Evolutionary conservation across 345 rosid species (phyloP).

Genomic region (Gossypium raimondii): DNA sequence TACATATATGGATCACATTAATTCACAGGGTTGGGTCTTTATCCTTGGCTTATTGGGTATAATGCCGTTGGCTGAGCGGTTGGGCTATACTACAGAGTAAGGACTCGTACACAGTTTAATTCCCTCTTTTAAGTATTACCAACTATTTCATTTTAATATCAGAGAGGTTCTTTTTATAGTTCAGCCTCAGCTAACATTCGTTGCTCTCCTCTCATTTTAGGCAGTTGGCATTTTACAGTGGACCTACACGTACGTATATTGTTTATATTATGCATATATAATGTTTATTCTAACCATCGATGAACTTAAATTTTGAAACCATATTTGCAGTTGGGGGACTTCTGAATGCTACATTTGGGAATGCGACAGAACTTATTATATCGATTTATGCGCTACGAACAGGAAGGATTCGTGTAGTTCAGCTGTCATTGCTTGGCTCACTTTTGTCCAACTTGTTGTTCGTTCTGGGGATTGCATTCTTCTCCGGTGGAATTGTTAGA

Average conservation of each 20-base stretch:
- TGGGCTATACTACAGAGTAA: constrained; percentile 96
- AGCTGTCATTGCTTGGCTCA: constrained; percentile 80
- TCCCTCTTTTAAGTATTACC: background rate
- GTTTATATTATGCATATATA: background rate
- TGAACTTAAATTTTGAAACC: background rate
- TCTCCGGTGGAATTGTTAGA: constrained; percentile 70
- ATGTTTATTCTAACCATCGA: background rate
- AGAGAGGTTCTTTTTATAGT: background rate
- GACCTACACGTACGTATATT: constrained; percentile 60
- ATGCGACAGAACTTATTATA: constrained; percentile 88
- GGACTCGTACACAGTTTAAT: constrained; percentile 16
- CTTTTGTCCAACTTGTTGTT: constrained; percentile 87
- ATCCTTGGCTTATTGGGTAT: constrained; percentile 80
- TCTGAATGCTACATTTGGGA: constrained; percentile 90
- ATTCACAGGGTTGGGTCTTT: constrained; percentile 78
- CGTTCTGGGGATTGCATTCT: constrained; percentile 93
- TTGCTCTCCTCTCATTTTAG: constrained; percentile 36
- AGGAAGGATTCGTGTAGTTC: constrained; percentile 84
- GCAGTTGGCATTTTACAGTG: constrained; percentile 87
- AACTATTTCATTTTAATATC: background rate
- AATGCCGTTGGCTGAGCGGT: constrained; percentile 87
- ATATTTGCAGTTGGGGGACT: constrained; percentile 76
- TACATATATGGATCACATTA: background rate
- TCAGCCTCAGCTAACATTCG: constrained; percentile 22
- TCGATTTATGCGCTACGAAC: constrained; percentile 70